phyloP scores from a whole-genome alignment of 2,329 filamentous ascomycete genomes.

The Ceratocystis harringtonii region DNA sequence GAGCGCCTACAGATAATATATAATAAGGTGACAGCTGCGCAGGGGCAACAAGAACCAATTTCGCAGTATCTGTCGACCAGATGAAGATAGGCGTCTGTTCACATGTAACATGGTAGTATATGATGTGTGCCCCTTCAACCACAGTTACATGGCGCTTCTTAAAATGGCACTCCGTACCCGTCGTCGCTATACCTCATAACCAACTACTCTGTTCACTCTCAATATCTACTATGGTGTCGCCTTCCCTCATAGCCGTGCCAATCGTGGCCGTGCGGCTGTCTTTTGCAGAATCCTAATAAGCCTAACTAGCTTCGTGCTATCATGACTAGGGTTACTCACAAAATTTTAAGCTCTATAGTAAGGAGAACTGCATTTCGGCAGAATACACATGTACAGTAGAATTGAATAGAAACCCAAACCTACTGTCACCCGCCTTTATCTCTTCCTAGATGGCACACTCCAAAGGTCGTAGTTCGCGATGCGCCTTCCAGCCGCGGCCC shows the following conservation, averaged over 20 bases:
- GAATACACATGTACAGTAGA: no score
- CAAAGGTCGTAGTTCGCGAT: slow-evolving; percentile 16
- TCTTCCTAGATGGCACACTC: slow-evolving; percentile 10
- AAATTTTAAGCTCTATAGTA: neutral
- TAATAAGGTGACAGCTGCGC: neutral
- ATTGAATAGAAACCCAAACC: neutral
- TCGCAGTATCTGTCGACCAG: neutral
- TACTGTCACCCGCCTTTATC: neutral
- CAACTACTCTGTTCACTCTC: neutral
- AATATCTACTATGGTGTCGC: no score
- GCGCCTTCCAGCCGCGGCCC: slow-evolving; percentile 16
- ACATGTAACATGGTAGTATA: no score
- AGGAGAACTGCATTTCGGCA: no score
- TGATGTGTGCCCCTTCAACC: neutral
- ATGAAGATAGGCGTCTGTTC: no score
- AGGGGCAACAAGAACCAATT: neutral
- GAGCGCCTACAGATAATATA: no score
- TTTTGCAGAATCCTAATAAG: neutral
- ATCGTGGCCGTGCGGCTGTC: neutral
- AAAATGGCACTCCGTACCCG: no score
- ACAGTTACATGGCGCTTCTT: neutral
- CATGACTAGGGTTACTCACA: neutral
- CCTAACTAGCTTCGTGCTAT: neutral
- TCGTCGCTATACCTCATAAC: neutral
- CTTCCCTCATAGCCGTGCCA: neutral